These are phyloP conservation scores for Rhizoclosmatium globosum DNA, from an alignment of 192 early-diverging fungal species.

Conservation along the genomic window DNA sequence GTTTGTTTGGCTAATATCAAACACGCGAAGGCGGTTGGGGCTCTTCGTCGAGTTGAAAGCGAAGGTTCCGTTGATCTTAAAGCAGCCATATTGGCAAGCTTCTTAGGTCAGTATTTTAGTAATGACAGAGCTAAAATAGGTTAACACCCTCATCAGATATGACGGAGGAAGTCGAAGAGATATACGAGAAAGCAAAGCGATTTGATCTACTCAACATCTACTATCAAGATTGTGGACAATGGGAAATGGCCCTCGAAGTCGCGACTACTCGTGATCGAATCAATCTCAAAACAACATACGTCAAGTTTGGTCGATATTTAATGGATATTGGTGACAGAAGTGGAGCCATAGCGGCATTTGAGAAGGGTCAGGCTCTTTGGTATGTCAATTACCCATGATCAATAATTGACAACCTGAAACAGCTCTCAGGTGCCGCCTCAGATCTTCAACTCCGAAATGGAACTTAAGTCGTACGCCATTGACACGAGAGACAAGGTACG, in stretches of 20 bases:
- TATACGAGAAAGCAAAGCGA: conserved; percentile 40
- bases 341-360: conserved; percentile 62
- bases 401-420: not conserved
- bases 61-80: conserved; percentile 34
- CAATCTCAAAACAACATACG: conserved; percentile 52
- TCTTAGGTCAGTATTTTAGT: conserved; percentile 32
- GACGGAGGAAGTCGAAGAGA: conserved; percentile 49
- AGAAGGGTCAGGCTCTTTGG: conserved; percentile 48
- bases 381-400: not conserved
- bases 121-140: not conserved
- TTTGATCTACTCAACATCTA: conserved; percentile 53
- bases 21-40: conserved; percentile 51
- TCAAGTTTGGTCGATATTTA: conserved; percentile 56
- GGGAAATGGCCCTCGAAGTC: conserved; percentile 60
- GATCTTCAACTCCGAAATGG: conserved; percentile 23
- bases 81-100: conserved; percentile 35
- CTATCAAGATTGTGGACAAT: conserved; percentile 52
- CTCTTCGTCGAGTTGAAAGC: conserved; percentile 28
- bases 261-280: conserved; percentile 54
- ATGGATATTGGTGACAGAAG: conserved; percentile 55
- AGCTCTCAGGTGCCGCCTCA: conserved; percentile 25
- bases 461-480: conserved; percentile 31
- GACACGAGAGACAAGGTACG: conserved; percentile 21
- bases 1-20: conserved; percentile 56
- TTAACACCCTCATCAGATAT: conserved; percentile 33